Evolutionary conservation across 2,329 filamentous ascomycete species (phyloP), one percentile per base, ranked within the genome.

Genomic region (Fusarium sp.): DNA sequence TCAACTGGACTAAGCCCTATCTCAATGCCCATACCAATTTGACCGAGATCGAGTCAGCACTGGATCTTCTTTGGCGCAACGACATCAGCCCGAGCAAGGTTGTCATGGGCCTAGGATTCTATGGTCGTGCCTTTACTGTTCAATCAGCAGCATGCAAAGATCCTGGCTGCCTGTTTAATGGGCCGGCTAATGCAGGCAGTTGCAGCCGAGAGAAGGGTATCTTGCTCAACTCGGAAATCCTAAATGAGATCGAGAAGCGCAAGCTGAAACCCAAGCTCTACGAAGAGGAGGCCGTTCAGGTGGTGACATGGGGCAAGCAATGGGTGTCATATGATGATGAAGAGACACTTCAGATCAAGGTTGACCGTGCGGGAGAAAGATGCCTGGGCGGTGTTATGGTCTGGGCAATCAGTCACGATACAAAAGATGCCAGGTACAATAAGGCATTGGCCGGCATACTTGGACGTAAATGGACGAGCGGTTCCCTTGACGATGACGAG

Each of bases 11-110:
- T 0, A 16, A 54, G 1, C 56, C 41, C 30, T 66, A 64, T 4
- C 66, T 72, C 7, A 74, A 72, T 4, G 57, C 73, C 4, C 69
- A 76, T 7, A 76, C 67, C 25, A 76, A 76, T 16, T 20, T 76
- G 0, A 76, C 69, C 1, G 67, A 76, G 41, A 72, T 74, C 8
- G 23, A 64, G 0, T 8, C 20, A 1, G 59, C 66, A 2, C 13
- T 73, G 1, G 70, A 75, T 16, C 64, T 73, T 1, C 57, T 75
- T 2, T 75, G 68, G 68, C 34, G 68, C 8, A 72, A 68, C 11
- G 3, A 67, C 23, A 68, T 73, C 2, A 11, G 41, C 2, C 32
- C 63, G 0, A 20, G 20, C 4, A 66, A 74, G 34, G 66, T 75
- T 0, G 58, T 66, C 0, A 7, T 75, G 39, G 71, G 73, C 27